Evolutionary conservation across 139 green algal species (phyloP), one percentile per base, ranked within the genome.

Genomic region (Closterium sp.): DNA sequence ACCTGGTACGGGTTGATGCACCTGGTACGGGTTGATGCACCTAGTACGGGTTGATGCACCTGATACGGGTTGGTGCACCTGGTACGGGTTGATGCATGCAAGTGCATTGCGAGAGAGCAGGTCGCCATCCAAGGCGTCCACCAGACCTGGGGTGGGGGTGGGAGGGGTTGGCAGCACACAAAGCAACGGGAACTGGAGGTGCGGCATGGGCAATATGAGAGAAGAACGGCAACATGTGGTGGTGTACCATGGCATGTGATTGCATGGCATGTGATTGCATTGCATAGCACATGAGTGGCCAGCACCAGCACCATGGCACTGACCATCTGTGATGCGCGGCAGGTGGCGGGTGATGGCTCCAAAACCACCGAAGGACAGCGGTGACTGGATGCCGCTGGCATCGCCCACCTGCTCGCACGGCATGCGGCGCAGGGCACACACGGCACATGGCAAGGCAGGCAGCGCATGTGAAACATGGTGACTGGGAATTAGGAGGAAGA

Each of bases 321-420:
- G 23, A 93, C 91, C 97, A 8, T 33, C 43, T 0, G 93, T 96
- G 3, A 98, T 94, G 21, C 98, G 95, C 3, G 35, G 23, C 66
- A 98, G 89, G 91, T 98, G 97, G 5, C 97, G 93, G 0, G 93
- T 94, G 33, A 98, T 95, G 0, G 97, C 96, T 1, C 97, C 98
- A 95, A 99, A 99, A 32, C 98, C 98, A 16, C 98, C 98, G 93
- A 99, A 99, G 19, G 94, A 97, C 2, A 99, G 96, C 4, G 98
- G 98, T 1, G 94, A 97, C 95, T 99, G 98, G 25, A 99, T 97
- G 32, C 97, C 98, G 83, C 95, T 97, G 4, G 97, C 97, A 88
- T 97, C 96, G 9, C 95, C 96, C 7, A 94, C 88, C 91, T 94
- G 91, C n/a, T 31, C 12, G 81, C 81, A 34, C 5, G 81, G 81